These are phyloP conservation scores for Yamadazyma paraphyllophila DNA, from an alignment of 805 yeast species.

Conservation along the genomic window DNA sequence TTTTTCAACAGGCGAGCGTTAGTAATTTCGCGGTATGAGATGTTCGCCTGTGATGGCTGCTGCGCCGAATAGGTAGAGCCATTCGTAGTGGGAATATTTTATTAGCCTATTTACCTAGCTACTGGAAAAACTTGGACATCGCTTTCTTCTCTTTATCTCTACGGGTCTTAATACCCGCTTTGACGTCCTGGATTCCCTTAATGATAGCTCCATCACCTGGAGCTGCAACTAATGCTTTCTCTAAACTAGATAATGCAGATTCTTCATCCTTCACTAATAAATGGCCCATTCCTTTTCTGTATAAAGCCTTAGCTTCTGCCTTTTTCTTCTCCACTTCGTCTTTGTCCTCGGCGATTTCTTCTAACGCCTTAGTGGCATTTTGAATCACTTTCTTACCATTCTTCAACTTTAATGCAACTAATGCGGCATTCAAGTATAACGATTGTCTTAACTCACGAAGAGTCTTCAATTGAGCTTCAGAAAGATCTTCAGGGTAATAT, in stretches of 20 bases:
- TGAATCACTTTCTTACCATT: slow-evolving; percentile 52
- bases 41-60: slow-evolving; percentile 5
- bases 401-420: slow-evolving; percentile 65
- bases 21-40: slow-evolving; percentile 8
- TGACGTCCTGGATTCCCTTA: slow-evolving; percentile 62
- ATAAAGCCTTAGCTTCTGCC: slow-evolving; percentile 79
- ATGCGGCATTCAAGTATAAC: slow-evolving; percentile 67
- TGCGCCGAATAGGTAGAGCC: too few species aligned
- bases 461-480: slow-evolving; percentile 50
- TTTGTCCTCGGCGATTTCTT: slow-evolving; percentile 55
- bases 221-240: slow-evolving; percentile 58
- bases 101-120: neutral
- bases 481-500: slow-evolving; percentile 68
- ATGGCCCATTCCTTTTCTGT: slow-evolving; percentile 80
- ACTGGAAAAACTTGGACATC: slow-evolving; percentile 61
- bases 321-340: slow-evolving; percentile 42
- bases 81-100: too few species aligned
- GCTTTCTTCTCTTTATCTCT: slow-evolving; percentile 71
- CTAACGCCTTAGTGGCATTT: slow-evolving; percentile 67
- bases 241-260: slow-evolving; percentile 63
- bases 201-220: slow-evolving; percentile 73
- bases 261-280: slow-evolving; percentile 64
- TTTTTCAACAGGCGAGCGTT: slow-evolving; percentile 11
- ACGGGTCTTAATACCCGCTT: slow-evolving; percentile 48
- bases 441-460: slow-evolving; percentile 59